Percentiles rank a stretch among this genome's conserved stretches.
Conservation (phyloP, 192 early-diverging fungal species). For the Helicostylum pulchrum region DNA sequence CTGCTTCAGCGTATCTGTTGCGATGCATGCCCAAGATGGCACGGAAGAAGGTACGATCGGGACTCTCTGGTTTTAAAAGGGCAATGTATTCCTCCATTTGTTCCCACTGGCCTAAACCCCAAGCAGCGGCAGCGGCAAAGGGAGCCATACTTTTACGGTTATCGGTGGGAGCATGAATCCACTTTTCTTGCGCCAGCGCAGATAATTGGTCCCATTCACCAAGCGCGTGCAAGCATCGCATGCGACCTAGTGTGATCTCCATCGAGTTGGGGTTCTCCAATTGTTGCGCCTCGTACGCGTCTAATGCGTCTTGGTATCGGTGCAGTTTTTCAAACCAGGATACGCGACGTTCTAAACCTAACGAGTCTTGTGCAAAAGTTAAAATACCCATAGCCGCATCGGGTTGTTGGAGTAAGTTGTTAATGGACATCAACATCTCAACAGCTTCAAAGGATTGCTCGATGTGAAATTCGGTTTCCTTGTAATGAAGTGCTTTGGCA, state of each 20-base stretch:
- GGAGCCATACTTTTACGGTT: conserved; percentile 76
- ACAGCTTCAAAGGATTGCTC: conserved; percentile 83
- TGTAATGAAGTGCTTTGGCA: conserved; percentile 98
- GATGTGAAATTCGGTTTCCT: conserved; percentile 88
- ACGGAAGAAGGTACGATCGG: conserved; percentile 81
- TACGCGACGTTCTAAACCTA: conserved; percentile 81
- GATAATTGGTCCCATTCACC: conserved; percentile 91
- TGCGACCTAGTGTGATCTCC: conserved; percentile 76
- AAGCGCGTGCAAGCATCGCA: conserved; percentile 89
- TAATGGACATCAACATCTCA: conserved; percentile 89
- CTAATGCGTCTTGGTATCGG: conserved; percentile 91
- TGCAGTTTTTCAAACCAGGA: conserved; percentile 93
- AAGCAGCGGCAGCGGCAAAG: conserved; percentile 89
- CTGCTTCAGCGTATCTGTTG: conserved; percentile 72
- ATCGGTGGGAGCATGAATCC: conserved; percentile 58
- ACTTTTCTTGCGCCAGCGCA: conserved; percentile 73
- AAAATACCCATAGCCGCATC: conserved; percentile 96
- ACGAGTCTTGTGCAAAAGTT: conserved; percentile 79
- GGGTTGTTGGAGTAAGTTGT: conserved; percentile 91
- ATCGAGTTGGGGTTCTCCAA: conserved; percentile 72
- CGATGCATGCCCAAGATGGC: conserved; percentile 83
- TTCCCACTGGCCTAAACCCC: conserved; percentile 86
- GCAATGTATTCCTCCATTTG: conserved; percentile 89
- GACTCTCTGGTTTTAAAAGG: conserved; percentile 70
- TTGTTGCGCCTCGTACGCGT: conserved; percentile 77